Evolutionary conservation across 495 filamentous ascomycete genomes (phyloP).

Genomic region (Pyrenula massariospora): DNA sequence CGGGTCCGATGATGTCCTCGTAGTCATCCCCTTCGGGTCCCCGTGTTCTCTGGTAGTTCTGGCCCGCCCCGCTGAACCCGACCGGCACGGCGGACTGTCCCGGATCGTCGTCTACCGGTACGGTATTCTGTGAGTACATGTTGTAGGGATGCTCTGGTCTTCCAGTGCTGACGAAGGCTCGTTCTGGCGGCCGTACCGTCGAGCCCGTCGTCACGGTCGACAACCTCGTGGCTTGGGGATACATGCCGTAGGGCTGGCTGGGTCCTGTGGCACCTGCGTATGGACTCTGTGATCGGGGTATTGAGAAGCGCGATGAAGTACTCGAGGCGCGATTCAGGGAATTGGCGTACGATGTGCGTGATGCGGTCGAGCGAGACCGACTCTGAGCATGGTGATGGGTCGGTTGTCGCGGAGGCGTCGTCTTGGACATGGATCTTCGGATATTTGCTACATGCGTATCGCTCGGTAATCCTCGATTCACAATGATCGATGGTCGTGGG

Average conservation of each 20-base stretch:
- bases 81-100: constrained; percentile 42
- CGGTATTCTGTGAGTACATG: constrained; percentile 71
- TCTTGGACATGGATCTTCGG: constrained; percentile 23
- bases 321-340: constrained; percentile 29
- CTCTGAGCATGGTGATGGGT: constrained; percentile 25
- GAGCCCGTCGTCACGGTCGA: constrained; percentile 55
- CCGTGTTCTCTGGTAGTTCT: constrained; percentile 55
- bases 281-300: constrained; percentile 35
- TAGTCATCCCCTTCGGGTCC: constrained; percentile 76
- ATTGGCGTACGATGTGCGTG: constrained; percentile 15
- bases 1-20: constrained; percentile 76
- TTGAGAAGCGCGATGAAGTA: constrained; percentile 30
- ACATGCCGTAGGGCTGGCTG: constrained; percentile 45
- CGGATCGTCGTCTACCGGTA: constrained; percentile 34
- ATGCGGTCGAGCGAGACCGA: constrained; percentile 13
- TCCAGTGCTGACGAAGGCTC: constrained; percentile 45
- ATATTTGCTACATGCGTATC: background rate
- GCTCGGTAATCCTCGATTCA: constrained; percentile 1
- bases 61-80: constrained; percentile 58
- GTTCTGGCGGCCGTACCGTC: constrained; percentile 42
- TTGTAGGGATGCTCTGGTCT: constrained; percentile 83
- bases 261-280: constrained; percentile 43
- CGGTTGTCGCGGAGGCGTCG: constrained; percentile 27
- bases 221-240: constrained; percentile 44
- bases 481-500: constrained; percentile 5